These are phyloP conservation scores for Aspergillus sp. DNA, from an alignment of 2,329 filamentous ascomycete genomes.

Conservation along the genomic window DNA sequence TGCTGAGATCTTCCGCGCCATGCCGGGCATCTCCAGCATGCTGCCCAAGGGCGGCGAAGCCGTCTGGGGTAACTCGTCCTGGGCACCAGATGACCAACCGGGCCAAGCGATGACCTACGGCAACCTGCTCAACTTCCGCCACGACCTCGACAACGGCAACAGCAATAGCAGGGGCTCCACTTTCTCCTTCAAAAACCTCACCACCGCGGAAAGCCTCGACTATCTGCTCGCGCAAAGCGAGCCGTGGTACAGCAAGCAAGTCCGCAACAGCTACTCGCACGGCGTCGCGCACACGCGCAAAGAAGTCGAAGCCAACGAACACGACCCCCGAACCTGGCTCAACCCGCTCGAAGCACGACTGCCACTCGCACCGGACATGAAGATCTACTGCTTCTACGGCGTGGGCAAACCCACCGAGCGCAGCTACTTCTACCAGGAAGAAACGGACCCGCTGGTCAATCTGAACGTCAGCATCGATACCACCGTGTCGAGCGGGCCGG, in stretches of 20 bases:
- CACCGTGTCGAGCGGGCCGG: conserved; percentile 36
- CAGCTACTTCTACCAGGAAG: conserved; percentile 79
- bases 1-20: conserved; percentile 87
- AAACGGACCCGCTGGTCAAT: conserved; percentile 55
- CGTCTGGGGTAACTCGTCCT: conserved; percentile 84
- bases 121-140: conserved; percentile 74
- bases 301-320: conserved; percentile 74
- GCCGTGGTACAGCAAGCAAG: conserved; percentile 71
- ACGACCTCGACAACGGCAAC: conserved; percentile 19
- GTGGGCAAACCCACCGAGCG: conserved; percentile 90
- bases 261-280: conserved; percentile 71
- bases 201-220: conserved; percentile 64
- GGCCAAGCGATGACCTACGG: conserved; percentile 68
- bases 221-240: conserved; percentile 75
- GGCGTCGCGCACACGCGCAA: conserved; percentile 72
- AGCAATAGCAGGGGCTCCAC: conserved; percentile 52
- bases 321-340: conserved; percentile 77
- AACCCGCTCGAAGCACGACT: conserved; percentile 90
- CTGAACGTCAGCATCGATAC: conserved; percentile 47
- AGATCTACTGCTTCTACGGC: conserved; percentile 95
- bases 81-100: conserved; percentile 78
- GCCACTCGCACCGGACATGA: conserved; percentile 77
- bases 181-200: conserved; percentile 63
- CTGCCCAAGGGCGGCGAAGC: conserved; percentile 86
- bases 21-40: conserved; percentile 97